Base-by-base conservation (phyloP, 371 early-diverging fungal species). In the Cokeromyces recurvatus region DNA sequence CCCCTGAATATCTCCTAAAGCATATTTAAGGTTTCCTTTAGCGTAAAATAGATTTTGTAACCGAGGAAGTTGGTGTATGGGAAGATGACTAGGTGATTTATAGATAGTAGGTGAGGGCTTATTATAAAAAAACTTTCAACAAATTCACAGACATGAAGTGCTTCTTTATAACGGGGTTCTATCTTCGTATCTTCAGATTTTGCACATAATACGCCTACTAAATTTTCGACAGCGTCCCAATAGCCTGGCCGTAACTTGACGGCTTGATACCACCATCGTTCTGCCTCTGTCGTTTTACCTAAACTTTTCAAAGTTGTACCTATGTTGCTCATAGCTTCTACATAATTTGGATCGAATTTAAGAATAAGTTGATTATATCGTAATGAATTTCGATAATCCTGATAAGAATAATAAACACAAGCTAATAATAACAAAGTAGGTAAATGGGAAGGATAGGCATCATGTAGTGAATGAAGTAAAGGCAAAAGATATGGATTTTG, bases 271-370 rank as follows among this genome's bases (percentile, higher is more conserved):
- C 92, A 94, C 82, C 85, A 92, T 40, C 71, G 62, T 52, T 94
- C 94, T 11, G 94, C 92, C 46, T 87, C 86, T 2, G 71, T 38
- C 2, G 80, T 70, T 19, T 81, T 69, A 23, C 87, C 90, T 73
- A 91, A 79, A 43, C 84, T 89, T 32, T 88, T 74, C 49, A 90
- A 66, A 1, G 94, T 94, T 6, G 92, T 92, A 5, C 92, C 94
- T 45, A 94, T 86, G 59, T 94, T 92, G 43, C 88, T 89, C 85
- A 89, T 91, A 4, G 92, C 92, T 59, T 94, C 94, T 11, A 92
- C 91, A 57, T 92, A 92, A 49, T 81, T 74, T 11, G 87, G 79
- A 55, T 94, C 91, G 24, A 88, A 68, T 45, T 78, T 73, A 9
- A 94, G 73, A 45, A 94, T 94, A 7, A 77, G 64, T 22, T 86